Percentiles rank a stretch among this genome's conserved stretches.
These are phyloP conservation scores for Articulospora tetracladia DNA, from an alignment of 495 filamentous ascomycete species.

Conservation along the genomic window DNA sequence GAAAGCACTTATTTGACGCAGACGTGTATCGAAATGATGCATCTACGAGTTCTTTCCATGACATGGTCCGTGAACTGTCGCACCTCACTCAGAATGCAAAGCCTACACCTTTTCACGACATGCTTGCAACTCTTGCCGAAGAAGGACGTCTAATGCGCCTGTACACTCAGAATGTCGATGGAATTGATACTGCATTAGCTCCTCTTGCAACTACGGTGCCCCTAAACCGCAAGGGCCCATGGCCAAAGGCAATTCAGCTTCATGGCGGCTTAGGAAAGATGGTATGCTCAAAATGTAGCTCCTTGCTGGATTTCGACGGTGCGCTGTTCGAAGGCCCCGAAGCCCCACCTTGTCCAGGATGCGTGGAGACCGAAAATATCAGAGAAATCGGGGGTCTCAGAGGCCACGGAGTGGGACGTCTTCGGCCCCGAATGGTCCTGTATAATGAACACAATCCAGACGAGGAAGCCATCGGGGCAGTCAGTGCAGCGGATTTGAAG, in stretches of 20 bases:
- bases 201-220: slow-evolving; percentile 71
- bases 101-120: slow-evolving; percentile 88
- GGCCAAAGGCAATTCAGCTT: slow-evolving; percentile 90
- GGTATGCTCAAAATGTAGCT: slow-evolving; percentile 85
- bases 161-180: slow-evolving; percentile 95
- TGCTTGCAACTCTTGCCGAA: slow-evolving; percentile 84
- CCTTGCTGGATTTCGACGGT: slow-evolving; percentile 72
- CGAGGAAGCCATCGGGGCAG: slow-evolving; percentile 89
- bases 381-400: slow-evolving; percentile 81
- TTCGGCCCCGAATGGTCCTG: slow-evolving; percentile 89
- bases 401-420: slow-evolving; percentile 87
- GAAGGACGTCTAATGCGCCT: slow-evolving; percentile 88
- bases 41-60: slow-evolving; percentile 85
- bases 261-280: slow-evolving; percentile 94
- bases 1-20: slow-evolving; percentile 95
- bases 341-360: slow-evolving; percentile 76
- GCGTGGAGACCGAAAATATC: slow-evolving; percentile 68
- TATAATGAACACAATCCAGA: slow-evolving; percentile 98
- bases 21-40: slow-evolving; percentile 91
- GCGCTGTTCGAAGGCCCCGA: slow-evolving; percentile 77
- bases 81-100: slow-evolving; percentile 66
- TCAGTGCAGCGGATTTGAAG: slow-evolving; percentile 78
- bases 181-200: slow-evolving; percentile 80
- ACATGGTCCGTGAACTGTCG: slow-evolving; percentile 88
- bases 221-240: slow-evolving; percentile 71